Conservation (phyloP, 176 grass and related monocot species). For the Sorghum bicolor region Sorghum_bicolor_NCBIv3 NC_012877.2:47528001-47528500, state of each 20-base stretch:
- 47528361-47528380: slow-evolving; percentile 13
- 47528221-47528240: not conserved
- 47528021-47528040: slow-evolving; percentile 78
- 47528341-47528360: not conserved
- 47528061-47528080: not conserved
- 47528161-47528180: slow-evolving; percentile 9
- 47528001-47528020: slow-evolving; percentile 89
- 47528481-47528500: not conserved
- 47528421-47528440: not conserved
- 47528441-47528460: not conserved
- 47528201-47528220: not conserved
- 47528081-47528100: slow-evolving; percentile 3
- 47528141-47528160: slow-evolving; percentile 16
- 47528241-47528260: not conserved
- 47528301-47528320: not conserved
- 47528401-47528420: not conserved
- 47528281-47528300: slow-evolving; percentile 12
- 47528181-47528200: slow-evolving; percentile 10
- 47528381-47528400: slow-evolving; percentile 11
- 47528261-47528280: not conserved
- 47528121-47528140: not conserved
- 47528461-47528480: not conserved
- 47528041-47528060: slow-evolving; percentile 61
- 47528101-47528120: not conserved
- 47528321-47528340: not conserved